Percentiles rank a stretch among this genome's conserved stretches.
Conservation (phyloP, 2,329 filamentous ascomycete species). For the Pseudocercospora crystallina region DNA sequence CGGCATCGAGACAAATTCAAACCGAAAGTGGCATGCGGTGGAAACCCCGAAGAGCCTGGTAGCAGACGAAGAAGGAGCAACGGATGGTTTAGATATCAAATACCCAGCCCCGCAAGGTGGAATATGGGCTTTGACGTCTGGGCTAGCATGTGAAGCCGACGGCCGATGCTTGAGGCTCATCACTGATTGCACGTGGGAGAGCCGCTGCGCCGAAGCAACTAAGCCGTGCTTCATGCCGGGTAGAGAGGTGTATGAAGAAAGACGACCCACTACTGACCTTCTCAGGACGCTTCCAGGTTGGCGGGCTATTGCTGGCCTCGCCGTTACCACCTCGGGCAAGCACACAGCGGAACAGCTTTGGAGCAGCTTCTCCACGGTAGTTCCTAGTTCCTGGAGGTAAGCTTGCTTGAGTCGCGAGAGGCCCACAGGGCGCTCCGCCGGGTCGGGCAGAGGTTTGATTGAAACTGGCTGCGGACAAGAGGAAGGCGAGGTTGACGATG, state of each 20-base stretch:
- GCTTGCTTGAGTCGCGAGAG: not conserved
- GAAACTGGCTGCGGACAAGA: conserved; percentile 22
- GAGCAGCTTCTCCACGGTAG: conserved; percentile 2
- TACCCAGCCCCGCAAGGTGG: conserved; percentile 11
- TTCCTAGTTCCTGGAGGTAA: not conserved
- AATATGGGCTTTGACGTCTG: not conserved
- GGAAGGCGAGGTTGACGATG: conserved; percentile 19
- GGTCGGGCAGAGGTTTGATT: conserved; percentile 3
- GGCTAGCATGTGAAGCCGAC: conserved; percentile 11
- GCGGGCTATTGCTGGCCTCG: not conserved
- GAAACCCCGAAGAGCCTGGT: not conserved
- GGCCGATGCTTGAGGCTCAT: conserved; percentile 7
- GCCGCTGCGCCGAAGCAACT: conserved; percentile 20
- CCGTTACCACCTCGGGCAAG: conserved; percentile 4
- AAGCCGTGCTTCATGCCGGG: not conserved
- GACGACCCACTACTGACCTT: conserved; percentile 21
- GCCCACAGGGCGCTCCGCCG: conserved; percentile 2
- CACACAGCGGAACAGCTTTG: conserved; percentile 7
- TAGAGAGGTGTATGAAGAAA: not conserved
- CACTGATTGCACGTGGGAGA: conserved; percentile 12
- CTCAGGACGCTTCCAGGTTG: conserved; percentile 6
- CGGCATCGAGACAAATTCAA: conserved; percentile 59
- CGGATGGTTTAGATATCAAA: conserved; percentile 11
- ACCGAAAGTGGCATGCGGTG: conserved; percentile 5
- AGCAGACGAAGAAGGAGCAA: conserved; percentile 12